Percentiles rank a stretch among this genome's conserved stretches.
Evolutionary conservation across 192 early-diverging fungal genomes (phyloP).

Genomic region (Piromyces finnis): DNA sequence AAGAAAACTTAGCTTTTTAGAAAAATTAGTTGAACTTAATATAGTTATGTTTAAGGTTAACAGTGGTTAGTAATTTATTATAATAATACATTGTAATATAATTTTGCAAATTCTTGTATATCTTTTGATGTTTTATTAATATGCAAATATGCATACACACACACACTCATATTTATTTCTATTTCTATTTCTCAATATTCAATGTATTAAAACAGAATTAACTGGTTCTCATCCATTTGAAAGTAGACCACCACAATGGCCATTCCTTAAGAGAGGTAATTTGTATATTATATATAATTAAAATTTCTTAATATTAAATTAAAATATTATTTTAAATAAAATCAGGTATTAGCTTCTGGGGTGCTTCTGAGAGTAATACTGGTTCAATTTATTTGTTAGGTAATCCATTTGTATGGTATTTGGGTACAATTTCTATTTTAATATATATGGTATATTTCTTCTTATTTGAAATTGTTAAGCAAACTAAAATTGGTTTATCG

Average conservation of each 20-base stretch:
- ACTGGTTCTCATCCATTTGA: no score
- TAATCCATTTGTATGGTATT: constrained; percentile 86
- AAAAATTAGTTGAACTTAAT: constrained; percentile 78
- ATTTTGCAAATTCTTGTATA: constrained; percentile 49
- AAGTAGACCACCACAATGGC: no score
- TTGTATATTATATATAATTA: no score
- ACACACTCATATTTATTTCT: no score
- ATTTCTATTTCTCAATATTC: no score
- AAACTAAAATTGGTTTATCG: no score
- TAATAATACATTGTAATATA: constrained; percentile 78
- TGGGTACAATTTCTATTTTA: constrained; percentile 27
- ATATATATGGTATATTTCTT: constrained; percentile 11
- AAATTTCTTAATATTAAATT: no score
- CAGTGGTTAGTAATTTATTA: constrained; percentile 65
- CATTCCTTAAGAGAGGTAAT: no score
- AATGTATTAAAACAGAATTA: no score
- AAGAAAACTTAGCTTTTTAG: constrained; percentile 55
- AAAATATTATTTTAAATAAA: no score
- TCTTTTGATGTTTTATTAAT: constrained; percentile 69
- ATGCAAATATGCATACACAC: constrained; percentile 59
- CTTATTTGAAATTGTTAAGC: no score
- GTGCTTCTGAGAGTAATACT: constrained; percentile 28
- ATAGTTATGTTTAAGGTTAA: constrained; percentile 91
- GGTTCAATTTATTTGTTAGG: constrained; percentile 78
- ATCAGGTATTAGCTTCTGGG: constrained; percentile 78